Evolutionary conservation across 345 rosid species (phyloP).

Genomic region (Kandelia obovata): DNA sequence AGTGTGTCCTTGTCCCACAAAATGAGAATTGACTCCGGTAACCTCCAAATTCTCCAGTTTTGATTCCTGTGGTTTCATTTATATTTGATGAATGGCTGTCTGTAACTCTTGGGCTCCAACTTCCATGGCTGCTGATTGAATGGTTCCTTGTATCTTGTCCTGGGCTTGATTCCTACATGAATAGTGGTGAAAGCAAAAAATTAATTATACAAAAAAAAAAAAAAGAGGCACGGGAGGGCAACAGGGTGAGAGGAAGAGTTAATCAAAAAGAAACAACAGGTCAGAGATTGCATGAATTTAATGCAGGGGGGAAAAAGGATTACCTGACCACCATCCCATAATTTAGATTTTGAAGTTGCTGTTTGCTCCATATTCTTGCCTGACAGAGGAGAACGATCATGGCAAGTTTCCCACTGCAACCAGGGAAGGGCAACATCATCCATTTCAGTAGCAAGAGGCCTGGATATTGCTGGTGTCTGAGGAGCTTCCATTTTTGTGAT

Average conservation of each 20-base stretch:
- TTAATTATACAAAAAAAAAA: neutral
- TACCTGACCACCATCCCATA: slow-evolving; percentile 46
- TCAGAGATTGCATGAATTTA: neutral
- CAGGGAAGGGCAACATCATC: slow-evolving; percentile 89
- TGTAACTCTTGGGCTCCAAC: slow-evolving; percentile 59
- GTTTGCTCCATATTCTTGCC: slow-evolving; percentile 34
- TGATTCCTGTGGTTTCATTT: slow-evolving; percentile 21
- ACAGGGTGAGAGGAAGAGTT: neutral
- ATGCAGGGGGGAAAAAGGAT: slow-evolving; percentile 1
- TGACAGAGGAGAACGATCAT: slow-evolving; percentile 43
- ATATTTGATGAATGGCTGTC: slow-evolving; percentile 24
- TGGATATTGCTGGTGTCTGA: slow-evolving; percentile 36
- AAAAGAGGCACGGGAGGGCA: no score
- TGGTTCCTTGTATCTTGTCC: slow-evolving; percentile 36
- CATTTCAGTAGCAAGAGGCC: slow-evolving; percentile 54
- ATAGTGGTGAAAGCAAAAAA: neutral
- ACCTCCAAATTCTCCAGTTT: slow-evolving; percentile 23
- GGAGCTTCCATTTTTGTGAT: slow-evolving; percentile 35
- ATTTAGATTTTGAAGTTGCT: slow-evolving; percentile 29
- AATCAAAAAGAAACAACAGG: neutral
- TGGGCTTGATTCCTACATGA: slow-evolving; percentile 39
- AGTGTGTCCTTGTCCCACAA: slow-evolving; percentile 21
- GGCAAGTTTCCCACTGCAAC: slow-evolving; percentile 88
- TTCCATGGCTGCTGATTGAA: slow-evolving; percentile 65
- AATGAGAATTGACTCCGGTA: slow-evolving; percentile 9